Evolutionary conservation across 208 protist species (phyloP), one percentile per base, ranked within the genome.

Genomic region (Leishmania braziliensis): DNA sequence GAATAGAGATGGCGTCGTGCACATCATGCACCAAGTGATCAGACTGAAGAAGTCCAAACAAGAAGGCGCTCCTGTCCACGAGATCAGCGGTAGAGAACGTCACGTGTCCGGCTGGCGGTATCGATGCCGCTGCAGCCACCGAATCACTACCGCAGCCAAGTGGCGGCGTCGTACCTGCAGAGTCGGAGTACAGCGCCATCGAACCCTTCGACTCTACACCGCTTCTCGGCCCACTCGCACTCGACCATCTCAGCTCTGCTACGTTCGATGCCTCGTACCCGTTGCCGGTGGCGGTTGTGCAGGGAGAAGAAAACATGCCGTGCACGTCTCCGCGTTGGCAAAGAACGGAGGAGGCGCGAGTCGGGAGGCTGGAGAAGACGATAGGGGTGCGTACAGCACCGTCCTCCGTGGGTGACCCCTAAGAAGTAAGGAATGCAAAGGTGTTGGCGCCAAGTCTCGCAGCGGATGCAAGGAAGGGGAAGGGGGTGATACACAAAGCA

Each of bases 1-100:
- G 36, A 14, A 16, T 20, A 39, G 56, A 77, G 72, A 85, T 85
- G 65, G 82, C 82, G 58, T 81, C 77, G 56, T 79, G 82, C 65
- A 85, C 78, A 62, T 85, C 77, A 36, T 85, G 10, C 16, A 85
- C 77, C 23, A 82, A 36, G 18, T 65, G 69, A 20, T 82, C 73
- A 18, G 72, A 75, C 51, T 85, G 82, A 16, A 79, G 77, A 0
- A 85, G 72, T 0, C 82, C 82, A 29, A 79, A 82, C 18, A 85
- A 16, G 18, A 85, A 85, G 63, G 82, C 82, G 63, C 82, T 85
- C 51, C 82, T 51, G 16, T 79, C 77, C 39, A 85, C 29, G 26
- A 84, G 62, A 8, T 82, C 78, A 0, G 62, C 50, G 0, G 36
- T 36, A 5, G 29, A 12, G 29, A 79, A 60, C 26, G 53, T 39